Base-by-base conservation (phyloP, 768 basidiomycete species). In the Tephrocybe sp. region DNA sequence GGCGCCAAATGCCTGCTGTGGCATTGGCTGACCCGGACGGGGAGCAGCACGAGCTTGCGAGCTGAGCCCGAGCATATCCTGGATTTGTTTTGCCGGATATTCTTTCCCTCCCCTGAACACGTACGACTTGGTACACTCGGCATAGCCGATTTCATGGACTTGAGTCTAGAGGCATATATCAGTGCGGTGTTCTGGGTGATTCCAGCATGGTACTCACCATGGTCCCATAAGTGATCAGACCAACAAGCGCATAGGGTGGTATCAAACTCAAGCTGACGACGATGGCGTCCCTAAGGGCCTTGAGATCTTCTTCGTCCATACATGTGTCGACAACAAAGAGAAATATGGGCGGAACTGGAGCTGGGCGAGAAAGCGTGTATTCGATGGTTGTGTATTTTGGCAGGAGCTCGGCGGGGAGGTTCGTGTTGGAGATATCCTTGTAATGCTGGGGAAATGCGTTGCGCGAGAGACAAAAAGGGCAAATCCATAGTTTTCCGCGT, bases 371-470 rank as follows among this genome's bases (percentile, higher is more conserved):
- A 39, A 98, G 87, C n/a, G 96, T 98, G 74, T 99, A 99, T 72
- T 99, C 97, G 70, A 99, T 97, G 7, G 97, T 99, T 26, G 97
- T 98, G 77, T 98, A 98, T 71, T 97, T 95, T 63, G 96, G 94
- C 31, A 98, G 71, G 25, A 99, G 80, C 67, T 99, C 97, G 12
- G 94, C 89, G 42, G 97, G 97, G 16, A 98, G 81, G 70, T 98
- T 98, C 57, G 90, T 95, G 70, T 88, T 89, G 39, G 94, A 93
- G 57, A 99, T 96, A 65, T 98, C 96, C 72, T 97, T 96, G 79
- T 99, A 99, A 68, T 99, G 96, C 0, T 92, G 90, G 4, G 97
- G 97, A 74, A 99, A 98, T 2, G 95, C 84, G 67, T 98, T 99
- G 52, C 97, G 87, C 28, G 90, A 87, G 44, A 99, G 78, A 72